phyloP scores from a whole-genome alignment of 148 eudicot species.

The Rhododendron williamsianum region DNA sequence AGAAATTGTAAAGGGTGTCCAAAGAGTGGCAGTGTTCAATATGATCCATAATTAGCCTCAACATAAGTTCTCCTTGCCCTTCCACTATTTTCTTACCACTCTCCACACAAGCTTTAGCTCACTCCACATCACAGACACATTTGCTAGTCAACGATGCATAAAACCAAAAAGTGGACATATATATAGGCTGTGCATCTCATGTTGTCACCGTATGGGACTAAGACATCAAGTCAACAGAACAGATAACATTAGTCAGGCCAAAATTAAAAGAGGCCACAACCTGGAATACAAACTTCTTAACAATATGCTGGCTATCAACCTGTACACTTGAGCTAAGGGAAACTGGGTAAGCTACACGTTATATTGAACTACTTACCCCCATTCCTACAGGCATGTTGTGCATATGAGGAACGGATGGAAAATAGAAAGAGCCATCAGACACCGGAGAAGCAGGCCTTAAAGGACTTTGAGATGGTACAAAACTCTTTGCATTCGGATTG shows the following conservation, averaged over 20 bases:
- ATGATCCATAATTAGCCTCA: neutral
- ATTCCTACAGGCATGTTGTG: constrained; percentile 84
- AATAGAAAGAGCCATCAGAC: constrained; percentile 74
- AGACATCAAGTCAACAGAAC: neutral
- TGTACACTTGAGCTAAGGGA: neutral
- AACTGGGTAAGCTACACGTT: neutral
- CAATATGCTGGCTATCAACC: neutral
- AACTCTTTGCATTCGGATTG: constrained; percentile 92
- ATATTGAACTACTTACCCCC: constrained; percentile 64
- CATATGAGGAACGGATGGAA: constrained; percentile 60
- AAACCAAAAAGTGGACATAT: neutral
- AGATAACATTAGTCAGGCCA: neutral
- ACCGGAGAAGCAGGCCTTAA: constrained; percentile 83
- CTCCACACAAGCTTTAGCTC: neutral
- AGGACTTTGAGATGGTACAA: constrained; percentile 59
- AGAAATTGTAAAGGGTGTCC: neutral
- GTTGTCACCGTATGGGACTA: neutral
- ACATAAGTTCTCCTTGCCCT: neutral
- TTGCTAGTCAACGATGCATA: neutral
- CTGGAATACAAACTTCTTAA: constrained; percentile 1
- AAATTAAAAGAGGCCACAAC: neutral
- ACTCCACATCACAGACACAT: neutral
- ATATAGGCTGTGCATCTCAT: neutral
- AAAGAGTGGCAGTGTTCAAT: neutral
- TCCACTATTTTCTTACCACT: neutral